Evolutionary conservation across 768 basidiomycete species (phyloP).

Genomic region (Suillus occidentalis): DNA sequence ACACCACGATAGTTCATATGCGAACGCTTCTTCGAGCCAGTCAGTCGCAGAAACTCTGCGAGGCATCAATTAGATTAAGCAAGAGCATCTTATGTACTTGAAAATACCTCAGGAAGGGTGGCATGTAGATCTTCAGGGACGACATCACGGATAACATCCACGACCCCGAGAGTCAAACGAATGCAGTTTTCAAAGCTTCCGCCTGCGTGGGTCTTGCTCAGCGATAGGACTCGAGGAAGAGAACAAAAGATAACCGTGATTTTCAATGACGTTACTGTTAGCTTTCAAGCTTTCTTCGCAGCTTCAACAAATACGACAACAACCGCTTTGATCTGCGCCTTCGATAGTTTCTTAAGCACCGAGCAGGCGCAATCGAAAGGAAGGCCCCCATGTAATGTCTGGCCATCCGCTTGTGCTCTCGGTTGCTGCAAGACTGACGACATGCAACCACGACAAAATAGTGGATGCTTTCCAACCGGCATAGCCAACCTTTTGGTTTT

Average conservation of each 20-base stretch:
- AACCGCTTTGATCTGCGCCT: slow-evolving; percentile 52
- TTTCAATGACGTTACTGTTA: slow-evolving; percentile 74
- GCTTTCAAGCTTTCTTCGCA: slow-evolving; percentile 51
- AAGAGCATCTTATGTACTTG: not conserved
- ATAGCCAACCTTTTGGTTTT: slow-evolving; percentile 73
- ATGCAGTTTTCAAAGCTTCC: slow-evolving; percentile 74
- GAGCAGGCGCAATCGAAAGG: slow-evolving; percentile 54
- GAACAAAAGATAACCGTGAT: slow-evolving; percentile 66
- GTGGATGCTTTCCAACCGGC: slow-evolving; percentile 72
- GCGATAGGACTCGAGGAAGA: slow-evolving; percentile 66
- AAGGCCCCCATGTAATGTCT: slow-evolving; percentile 60
- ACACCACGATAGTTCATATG: slow-evolving; percentile 65
- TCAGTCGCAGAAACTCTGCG: slow-evolving; percentile 27
- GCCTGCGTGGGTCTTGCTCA: slow-evolving; percentile 68
- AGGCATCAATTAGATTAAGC: not conserved
- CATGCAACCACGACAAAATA: slow-evolving; percentile 36
- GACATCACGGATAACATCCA: slow-evolving; percentile 49
- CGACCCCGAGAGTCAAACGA: slow-evolving; percentile 62
- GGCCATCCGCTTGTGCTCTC: slow-evolving; percentile 58
- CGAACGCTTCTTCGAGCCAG: slow-evolving; percentile 43
- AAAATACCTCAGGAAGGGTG: slow-evolving; percentile 67
- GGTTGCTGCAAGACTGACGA: slow-evolving; percentile 35
- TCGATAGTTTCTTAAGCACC: slow-evolving; percentile 57
- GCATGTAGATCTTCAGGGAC: slow-evolving; percentile 55
- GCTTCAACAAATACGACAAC: slow-evolving; percentile 62